Base-by-base conservation (phyloP, 768 basidiomycete genomes). In the Podaxis sp. region DNA sequence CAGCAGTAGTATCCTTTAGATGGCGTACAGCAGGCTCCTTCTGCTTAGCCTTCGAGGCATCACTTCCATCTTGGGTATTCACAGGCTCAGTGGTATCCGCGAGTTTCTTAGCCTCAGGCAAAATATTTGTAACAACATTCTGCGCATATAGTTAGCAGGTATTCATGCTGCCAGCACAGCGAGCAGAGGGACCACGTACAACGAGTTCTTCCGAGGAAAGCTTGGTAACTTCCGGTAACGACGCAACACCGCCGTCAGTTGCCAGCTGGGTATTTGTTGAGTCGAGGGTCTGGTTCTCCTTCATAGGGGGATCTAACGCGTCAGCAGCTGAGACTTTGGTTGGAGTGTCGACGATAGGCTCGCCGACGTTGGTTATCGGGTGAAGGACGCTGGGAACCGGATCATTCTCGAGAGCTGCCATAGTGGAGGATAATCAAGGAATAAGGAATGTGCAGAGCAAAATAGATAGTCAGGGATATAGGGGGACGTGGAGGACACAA, bases 401-500 rank as follows among this genome's bases (percentile, higher is more conserved):
- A 55, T 61, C 36, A 38, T 37, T 22, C 4, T 59, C 58, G 55
- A 27, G 51, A 51, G 59, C 57, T 33, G 56, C 46, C 60, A 62
- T 51, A 27, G 19, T 47, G 38, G 43, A 37, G 41, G 37, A 64
- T 64, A 63, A 66, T 66, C 64, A 66, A 57, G 33, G n/a, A 58
- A 57, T 12, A 59, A 63, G 24, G 56, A 64, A 52, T 52, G 47
- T 57, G 37, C 29, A 60, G 43, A 47, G 57, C 33, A 33, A 37
- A 46, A 55, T 59, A 63, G 38, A 57, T 59, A 40, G 61, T 22
- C 46, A 46, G 38, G 46, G 24, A 47, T 19, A 25, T 11, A 36
- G n/a, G 27, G 33, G n/a, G 17, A 49, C n/a, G 29, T 12, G 33
- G 57, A 53, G 25, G 53, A 58, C 41, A 57, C 53, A 54, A 19